These are phyloP conservation scores for Colletotrichum somersetense DNA, from an alignment of 2,329 filamentous ascomycete genomes.

Conservation along the genomic window DNA sequence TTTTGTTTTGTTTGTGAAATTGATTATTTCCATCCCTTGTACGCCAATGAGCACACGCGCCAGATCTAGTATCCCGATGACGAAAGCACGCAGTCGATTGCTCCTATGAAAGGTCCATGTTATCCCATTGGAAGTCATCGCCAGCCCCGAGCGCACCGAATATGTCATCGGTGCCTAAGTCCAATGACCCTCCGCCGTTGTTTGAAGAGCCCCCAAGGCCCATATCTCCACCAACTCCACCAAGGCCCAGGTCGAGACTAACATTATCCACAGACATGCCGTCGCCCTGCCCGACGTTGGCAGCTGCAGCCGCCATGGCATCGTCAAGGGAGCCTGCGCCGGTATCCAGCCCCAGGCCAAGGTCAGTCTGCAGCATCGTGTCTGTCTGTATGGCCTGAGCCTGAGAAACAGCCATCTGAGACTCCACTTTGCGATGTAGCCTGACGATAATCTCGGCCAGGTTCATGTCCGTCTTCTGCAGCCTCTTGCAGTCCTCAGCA, in stretches of 20 bases:
- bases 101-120: conserved; percentile 50
- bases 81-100: not conserved
- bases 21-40: not conserved
- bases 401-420: conserved; percentile 65
- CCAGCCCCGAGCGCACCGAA: conserved; percentile 55
- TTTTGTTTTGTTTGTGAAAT: not conserved
- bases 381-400: conserved; percentile 52
- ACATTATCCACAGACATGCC: conserved; percentile 56
- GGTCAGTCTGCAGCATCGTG: conserved; percentile 58
- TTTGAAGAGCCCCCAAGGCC: conserved; percentile 53
- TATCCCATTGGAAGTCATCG: conserved; percentile 60
- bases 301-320: conserved; percentile 56
- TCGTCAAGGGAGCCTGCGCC: conserved; percentile 52
- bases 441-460: conserved; percentile 73
- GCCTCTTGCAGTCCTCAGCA: conserved; percentile 68
- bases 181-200: conserved; percentile 53
- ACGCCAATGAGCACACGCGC: not conserved
- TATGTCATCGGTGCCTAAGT: conserved; percentile 52
- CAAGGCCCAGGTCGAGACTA: conserved; percentile 62
- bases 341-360: conserved; percentile 56
- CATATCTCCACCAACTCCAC: conserved; percentile 53
- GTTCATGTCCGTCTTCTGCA: conserved; percentile 67
- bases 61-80: not conserved
- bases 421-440: conserved; percentile 73
- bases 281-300: conserved; percentile 52